These are phyloP conservation scores for Schizothecium vesticola DNA, from an alignment of 495 filamentous ascomycete species.

Conservation along the genomic window DNA sequence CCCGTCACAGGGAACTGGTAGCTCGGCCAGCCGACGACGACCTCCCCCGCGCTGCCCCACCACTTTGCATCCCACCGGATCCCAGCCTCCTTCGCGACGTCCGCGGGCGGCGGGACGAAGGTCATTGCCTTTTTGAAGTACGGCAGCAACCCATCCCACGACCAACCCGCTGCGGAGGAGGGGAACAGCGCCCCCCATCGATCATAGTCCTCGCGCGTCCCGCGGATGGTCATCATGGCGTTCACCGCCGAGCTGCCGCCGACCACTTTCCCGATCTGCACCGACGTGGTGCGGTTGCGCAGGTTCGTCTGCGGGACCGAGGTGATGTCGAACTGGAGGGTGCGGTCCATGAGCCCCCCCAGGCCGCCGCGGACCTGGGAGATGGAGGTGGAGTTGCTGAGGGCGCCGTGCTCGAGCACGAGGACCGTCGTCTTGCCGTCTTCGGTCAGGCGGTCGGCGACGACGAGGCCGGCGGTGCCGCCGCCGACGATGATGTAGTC, in stretches of 20 bases:
- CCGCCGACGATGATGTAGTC: constrained; percentile 87
- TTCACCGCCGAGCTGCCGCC: constrained; percentile 57
- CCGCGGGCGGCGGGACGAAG: constrained; percentile 34
- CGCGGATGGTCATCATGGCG: constrained; percentile 44
- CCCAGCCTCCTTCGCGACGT: constrained; percentile 29
- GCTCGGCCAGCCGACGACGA: constrained; percentile 39
- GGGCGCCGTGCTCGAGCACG: constrained; percentile 43
- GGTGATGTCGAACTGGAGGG: constrained; percentile 34
- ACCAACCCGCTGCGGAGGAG: constrained; percentile 29
- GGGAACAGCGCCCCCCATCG: constrained; percentile 41
- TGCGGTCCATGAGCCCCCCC: constrained; percentile 17
- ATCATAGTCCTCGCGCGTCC: constrained; percentile 41
- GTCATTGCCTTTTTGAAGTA: constrained; percentile 43
- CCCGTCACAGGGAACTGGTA: constrained; percentile 38
- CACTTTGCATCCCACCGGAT: constrained; percentile 38
- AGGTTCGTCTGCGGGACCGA: constrained; percentile 37
- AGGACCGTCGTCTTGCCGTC: constrained; percentile 40
- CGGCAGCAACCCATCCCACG: constrained; percentile 41
- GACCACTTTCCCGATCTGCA: constrained; percentile 49
- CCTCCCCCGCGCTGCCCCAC: constrained; percentile 39
- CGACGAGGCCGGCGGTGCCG: constrained; percentile 84
- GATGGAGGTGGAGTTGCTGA: constrained; percentile 22
- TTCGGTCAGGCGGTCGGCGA: constrained; percentile 57
- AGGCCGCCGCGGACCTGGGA: constrained; percentile 26
- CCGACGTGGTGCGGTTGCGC: constrained; percentile 27